Percentiles rank a stretch among this genome's conserved stretches.
Conservation (phyloP, 306 rosid genomes). For the Castanea sativa region DNA sequence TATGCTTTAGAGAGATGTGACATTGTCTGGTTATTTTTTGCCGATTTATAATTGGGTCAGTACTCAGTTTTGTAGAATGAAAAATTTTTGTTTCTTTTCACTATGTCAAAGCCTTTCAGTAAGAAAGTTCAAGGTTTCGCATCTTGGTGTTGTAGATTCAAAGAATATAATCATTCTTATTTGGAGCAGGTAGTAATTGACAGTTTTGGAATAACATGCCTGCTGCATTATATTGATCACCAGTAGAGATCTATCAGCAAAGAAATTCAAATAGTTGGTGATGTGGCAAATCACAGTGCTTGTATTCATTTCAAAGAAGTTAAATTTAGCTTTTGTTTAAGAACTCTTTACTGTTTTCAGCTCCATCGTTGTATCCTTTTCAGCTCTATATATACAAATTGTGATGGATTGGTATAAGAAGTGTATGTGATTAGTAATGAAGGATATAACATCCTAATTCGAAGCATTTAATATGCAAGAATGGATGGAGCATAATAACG, state of each 20-base stretch:
- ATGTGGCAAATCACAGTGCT: background rate
- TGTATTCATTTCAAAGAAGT: no score
- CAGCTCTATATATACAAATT: no score
- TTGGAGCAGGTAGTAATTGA: conserved; percentile 7
- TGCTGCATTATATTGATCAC: background rate
- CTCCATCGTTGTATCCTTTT: background rate
- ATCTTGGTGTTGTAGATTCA: conserved; percentile 34
- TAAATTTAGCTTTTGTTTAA: background rate
- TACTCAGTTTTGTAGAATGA: conserved; percentile 48
- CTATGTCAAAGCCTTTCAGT: conserved; percentile 29
- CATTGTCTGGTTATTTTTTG: conserved; percentile 13
- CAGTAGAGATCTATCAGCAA: background rate
- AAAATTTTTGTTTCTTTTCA: conserved; percentile 23
- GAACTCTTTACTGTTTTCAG: background rate
- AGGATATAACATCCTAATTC: background rate
- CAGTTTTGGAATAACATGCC: conserved; percentile 49
- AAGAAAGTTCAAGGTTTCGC: conserved; percentile 23
- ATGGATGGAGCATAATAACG: background rate
- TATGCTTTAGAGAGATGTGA: conserved; percentile 25
- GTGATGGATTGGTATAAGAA: background rate
- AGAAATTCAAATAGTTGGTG: background rate
- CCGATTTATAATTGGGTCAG: conserved; percentile 29
- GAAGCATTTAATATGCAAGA: background rate
- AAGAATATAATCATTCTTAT: conserved; percentile 22
- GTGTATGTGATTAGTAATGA: background rate